Percentiles rank a stretch among this genome's conserved stretches.
Conservation (phyloP, 2,329 filamentous ascomycete genomes). For the Volutella citrinella region DNA sequence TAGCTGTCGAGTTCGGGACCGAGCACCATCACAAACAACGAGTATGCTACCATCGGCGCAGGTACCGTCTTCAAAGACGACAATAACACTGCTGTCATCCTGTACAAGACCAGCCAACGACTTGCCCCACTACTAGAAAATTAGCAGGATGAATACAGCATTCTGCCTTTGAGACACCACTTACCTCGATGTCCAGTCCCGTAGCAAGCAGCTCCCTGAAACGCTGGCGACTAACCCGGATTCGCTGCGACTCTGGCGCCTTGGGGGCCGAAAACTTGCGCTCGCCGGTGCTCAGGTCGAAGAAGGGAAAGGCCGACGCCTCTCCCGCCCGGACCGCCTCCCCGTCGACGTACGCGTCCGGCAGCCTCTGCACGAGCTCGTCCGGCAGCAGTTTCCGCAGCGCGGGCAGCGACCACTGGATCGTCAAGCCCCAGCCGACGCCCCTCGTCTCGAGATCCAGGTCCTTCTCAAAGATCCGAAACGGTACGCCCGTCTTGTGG, state of each 20-base stretch:
- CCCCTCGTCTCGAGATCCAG: constrained; percentile 43
- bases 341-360: constrained; percentile 53
- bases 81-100: constrained; percentile 33
- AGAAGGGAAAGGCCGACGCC: constrained; percentile 50
- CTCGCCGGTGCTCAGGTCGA: constrained; percentile 51
- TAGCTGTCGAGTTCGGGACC: constrained; percentile 39
- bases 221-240: constrained; percentile 46
- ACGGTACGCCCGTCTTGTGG: constrained; percentile 33
- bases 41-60: constrained; percentile 40
- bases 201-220: constrained; percentile 44
- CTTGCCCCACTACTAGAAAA: constrained; percentile 37
- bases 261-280: constrained; percentile 38
- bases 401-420: constrained; percentile 59
- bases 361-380: constrained; percentile 41
- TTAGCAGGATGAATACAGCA: not conserved
- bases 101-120: constrained; percentile 28
- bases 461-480: constrained; percentile 53
- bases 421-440: constrained; percentile 60
- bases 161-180: not conserved
- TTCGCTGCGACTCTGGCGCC: constrained; percentile 41
- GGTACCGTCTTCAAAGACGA: constrained; percentile 45
- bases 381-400: constrained; percentile 50
- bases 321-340: constrained; percentile 45
- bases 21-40: constrained; percentile 49
- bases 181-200: constrained; percentile 45